Percentiles rank a stretch among this genome's conserved stretches.
phyloP scores from a whole-genome alignment of 164 flowering plant species.

The Nymphaea thermarum region DNA sequence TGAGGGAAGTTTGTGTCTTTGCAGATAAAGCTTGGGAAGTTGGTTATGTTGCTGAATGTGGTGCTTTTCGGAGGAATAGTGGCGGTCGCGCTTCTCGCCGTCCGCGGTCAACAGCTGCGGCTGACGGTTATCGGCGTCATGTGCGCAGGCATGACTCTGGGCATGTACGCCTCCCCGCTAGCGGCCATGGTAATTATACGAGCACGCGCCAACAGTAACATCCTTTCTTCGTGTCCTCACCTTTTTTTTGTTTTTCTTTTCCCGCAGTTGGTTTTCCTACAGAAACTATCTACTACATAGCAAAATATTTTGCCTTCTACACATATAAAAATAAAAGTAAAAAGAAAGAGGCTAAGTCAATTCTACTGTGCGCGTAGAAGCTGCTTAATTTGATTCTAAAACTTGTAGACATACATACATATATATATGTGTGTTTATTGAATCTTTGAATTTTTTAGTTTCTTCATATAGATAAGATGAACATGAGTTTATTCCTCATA shows the following conservation, averaged over 20 bases:
- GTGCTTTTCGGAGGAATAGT: slow-evolving; percentile 39
- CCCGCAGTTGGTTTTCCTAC: not conserved
- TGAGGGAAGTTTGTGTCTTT: too few relatives aligned
- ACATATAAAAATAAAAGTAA: not conserved
- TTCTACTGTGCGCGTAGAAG: too few relatives aligned
- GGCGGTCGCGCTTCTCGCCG: slow-evolving; percentile 27
- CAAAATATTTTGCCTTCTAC: too few relatives aligned
- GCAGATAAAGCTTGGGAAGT: slow-evolving; percentile 35
- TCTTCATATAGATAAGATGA: too few relatives aligned
- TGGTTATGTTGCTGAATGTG: slow-evolving; percentile 31
- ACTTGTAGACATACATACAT: not conserved
- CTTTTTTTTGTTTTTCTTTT: not conserved
- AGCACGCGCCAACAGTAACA: not conserved
- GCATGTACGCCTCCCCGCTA: slow-evolving; percentile 66
- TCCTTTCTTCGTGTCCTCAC: too few relatives aligned
- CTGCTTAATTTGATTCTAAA: too few relatives aligned
- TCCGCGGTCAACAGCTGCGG: slow-evolving; percentile 20
- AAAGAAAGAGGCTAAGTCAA: too few relatives aligned
- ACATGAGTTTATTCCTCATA: not conserved
- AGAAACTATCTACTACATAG: not conserved
- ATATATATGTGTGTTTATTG: not conserved
- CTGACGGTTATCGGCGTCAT: slow-evolving; percentile 40
- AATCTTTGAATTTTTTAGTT: not conserved
- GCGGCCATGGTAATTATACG: slow-evolving; percentile 37
- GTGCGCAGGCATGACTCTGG: slow-evolving; percentile 48